Evolutionary conservation across 257 asterid genomes (phyloP), one percentile per base, ranked within the genome.

Genomic region (Solanum appendiculatum): DNA sequence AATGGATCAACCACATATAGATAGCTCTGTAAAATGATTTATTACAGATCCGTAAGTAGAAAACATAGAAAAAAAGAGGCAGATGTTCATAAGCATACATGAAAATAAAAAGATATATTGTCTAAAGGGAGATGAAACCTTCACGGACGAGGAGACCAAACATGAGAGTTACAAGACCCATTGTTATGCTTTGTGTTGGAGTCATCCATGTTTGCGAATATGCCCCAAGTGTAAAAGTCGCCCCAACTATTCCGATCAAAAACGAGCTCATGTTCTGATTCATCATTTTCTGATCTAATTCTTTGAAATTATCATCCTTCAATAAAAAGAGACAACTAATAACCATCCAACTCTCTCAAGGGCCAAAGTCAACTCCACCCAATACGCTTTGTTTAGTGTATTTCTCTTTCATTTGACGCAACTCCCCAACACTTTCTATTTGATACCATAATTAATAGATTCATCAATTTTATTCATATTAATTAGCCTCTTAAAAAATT

Each of bases 111-210:
- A n/a, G 36, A 81, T n/a, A n/a, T n/a, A n/a, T n/a, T n/a, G n/a
- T 60, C 83, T 87, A 96, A 75, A 96, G 27, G 42, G 94, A 66
- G 89, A 97, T 89, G 40, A 97, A 91, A 88, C 99, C 99, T 94
- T 97, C 99, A 89, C 92, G 92, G 69, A 97, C 93, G 82, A 97
- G 98, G 75, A 95, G 99, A 82, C 98, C 99, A 82, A 93, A 90
- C 92, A 92, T 23, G 6, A 97, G 98, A 87, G 93, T 94, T 18
- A 97, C 34, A 72, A 95, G 86, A 5, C 99, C 99, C 5, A 73
- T 80, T 2, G 86, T 37, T 87, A 95, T 94, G 92, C 98, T 93
- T 66, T 97, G 95, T 3, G 96, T 93, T 0, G 98, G 93, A 63
- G 99, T 89, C 64, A 94, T 77, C 40, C 91, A 12, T 1, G 96